Evolutionary conservation across 2,329 filamentous ascomycete genomes (phyloP), one percentile per base, ranked within the genome.

Genomic region (Leptoxyphium fumago): DNA sequence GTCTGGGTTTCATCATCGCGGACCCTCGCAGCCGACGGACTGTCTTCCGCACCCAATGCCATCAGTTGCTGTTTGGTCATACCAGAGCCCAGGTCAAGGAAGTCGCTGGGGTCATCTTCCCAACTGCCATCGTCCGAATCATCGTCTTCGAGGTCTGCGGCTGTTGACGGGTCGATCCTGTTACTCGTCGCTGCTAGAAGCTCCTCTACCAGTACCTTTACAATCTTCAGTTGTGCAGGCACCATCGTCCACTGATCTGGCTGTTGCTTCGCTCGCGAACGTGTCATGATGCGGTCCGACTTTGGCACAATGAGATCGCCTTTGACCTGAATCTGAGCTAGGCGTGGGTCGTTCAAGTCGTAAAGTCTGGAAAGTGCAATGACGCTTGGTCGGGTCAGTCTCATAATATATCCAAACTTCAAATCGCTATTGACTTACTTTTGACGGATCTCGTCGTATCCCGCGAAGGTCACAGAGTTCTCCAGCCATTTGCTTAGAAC

Each of bases 401-500:
- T n/a, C 15, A 13, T 5, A 14, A 10, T 13, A 13, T 5, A 26
- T 13, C 17, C 2, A 26, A n/a, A 41, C 9, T 10, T 1, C n/a
- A 2, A 7, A 17, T 2, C 13, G 29, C 17, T 3, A 6, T 10
- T 29, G n/a, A 69, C 79, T 63, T 69, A 88, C 84, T 96, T 98
- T 63, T 95, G 86, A 53, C 88, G 78, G 54, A 96, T 96, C 63
- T 95, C 89, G 55, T 96, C 88, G 55, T 95, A 98, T 10, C 91
- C 91, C n/a, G 87, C 87, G 65, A 98, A 98, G 63, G 83, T 94
- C 63, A 94, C 77, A 3, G 87, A 94, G 64, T 96, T 94, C 67
- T 96, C 91, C 1, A 98, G 71, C 91, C 91, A 98, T 65, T 96
- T 95, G 64, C 80, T 75, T 52, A 96, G 68, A 2, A 98, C 91